These are phyloP conservation scores for Aspergillus sp. DNA, from an alignment of 2,329 filamentous ascomycete genomes.

Conservation along the genomic window DNA sequence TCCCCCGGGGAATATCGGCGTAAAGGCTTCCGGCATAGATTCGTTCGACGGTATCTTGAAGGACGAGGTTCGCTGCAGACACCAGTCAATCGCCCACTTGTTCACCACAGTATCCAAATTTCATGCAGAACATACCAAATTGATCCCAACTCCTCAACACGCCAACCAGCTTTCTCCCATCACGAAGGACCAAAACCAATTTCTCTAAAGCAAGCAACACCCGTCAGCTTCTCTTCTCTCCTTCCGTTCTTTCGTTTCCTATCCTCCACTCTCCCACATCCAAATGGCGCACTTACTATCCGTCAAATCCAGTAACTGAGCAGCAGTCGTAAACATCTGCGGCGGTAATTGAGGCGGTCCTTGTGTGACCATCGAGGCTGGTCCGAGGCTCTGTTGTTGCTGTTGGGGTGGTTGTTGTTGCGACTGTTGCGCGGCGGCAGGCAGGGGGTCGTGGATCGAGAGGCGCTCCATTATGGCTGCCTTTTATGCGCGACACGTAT, in stretches of 20 bases:
- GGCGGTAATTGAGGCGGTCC: conserved; percentile 51
- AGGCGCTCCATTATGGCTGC: conserved; percentile 27
- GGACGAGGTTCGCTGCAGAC: conserved; percentile 74
- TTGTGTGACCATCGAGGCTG: conserved; percentile 22
- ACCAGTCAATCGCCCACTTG: background rate
- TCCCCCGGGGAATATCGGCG: conserved; percentile 75
- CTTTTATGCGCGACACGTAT: no score
- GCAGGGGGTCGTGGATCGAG: conserved; percentile 27
- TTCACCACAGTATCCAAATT: background rate
- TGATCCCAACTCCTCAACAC: conserved; percentile 96
- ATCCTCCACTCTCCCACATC: background rate
- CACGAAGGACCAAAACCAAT: conserved; percentile 81
- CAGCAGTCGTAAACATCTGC: conserved; percentile 98
- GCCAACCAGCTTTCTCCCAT: conserved; percentile 89
- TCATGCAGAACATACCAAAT: conserved; percentile 60
- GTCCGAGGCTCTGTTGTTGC: conserved; percentile 24
- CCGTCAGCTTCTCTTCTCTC: conserved; percentile 1
- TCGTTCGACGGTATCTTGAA: conserved; percentile 86
- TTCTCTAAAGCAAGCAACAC: conserved; percentile 61
- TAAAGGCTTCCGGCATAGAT: conserved; percentile 71
- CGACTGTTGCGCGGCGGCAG: conserved; percentile 19
- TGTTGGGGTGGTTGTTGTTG: conserved; percentile 23
- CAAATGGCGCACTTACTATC: conserved; percentile 64
- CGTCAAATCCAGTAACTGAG: conserved; percentile 89
- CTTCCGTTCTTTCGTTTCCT: background rate